Evolutionary conservation across 441 rosid genomes (phyloP).

Genomic region (Biscutella laevigata): DNA sequence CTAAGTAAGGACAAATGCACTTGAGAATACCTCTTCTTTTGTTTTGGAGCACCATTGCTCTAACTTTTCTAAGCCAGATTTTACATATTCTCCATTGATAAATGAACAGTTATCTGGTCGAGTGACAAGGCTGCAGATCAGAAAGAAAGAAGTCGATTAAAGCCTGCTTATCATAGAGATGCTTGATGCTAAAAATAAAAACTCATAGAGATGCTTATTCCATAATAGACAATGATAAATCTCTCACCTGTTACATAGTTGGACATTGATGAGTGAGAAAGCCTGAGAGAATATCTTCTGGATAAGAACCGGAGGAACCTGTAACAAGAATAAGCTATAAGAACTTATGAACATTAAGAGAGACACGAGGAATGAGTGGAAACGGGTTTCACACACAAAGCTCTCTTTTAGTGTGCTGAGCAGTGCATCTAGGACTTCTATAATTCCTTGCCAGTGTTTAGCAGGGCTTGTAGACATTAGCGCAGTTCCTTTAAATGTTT

Average conservation of each 20-base stretch:
- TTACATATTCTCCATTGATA: slow-evolving; percentile 94
- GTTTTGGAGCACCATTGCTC: slow-evolving; percentile 89
- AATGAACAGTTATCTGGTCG: slow-evolving; percentile 97
- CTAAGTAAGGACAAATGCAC: background rate
- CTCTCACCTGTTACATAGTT: slow-evolving; percentile 65
- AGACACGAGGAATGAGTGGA: slow-evolving; percentile 13
- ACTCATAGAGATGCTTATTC: slow-evolving; percentile 7
- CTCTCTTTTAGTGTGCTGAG: slow-evolving; percentile 63
- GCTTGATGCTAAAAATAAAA: too few relatives aligned
- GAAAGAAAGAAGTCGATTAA: slow-evolving; percentile 2
- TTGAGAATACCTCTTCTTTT: slow-evolving; percentile 59
- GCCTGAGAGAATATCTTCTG: slow-evolving; percentile 81
- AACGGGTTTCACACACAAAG: slow-evolving; percentile 44
- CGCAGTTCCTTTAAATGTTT: slow-evolving; percentile 40
- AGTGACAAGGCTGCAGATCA: slow-evolving; percentile 61
- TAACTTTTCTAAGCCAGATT: slow-evolving; percentile 87
- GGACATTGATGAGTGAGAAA: slow-evolving; percentile 71
- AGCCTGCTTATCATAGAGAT: slow-evolving; percentile 12
- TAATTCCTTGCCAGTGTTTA: slow-evolving; percentile 63
- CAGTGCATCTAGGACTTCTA: slow-evolving; percentile 58
- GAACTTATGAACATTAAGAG: slow-evolving; percentile 5
- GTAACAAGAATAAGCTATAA: slow-evolving; percentile 21
- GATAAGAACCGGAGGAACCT: slow-evolving; percentile 75
- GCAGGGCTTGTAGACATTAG: slow-evolving; percentile 20
- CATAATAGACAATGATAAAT: slow-evolving; percentile 9